A percentile compares a stretch with the other conserved stretches of the same genome.
Evolutionary conservation across 2,329 filamentous ascomycete genomes (phyloP).

Genomic region (Karstenula rhodostoma): DNA sequence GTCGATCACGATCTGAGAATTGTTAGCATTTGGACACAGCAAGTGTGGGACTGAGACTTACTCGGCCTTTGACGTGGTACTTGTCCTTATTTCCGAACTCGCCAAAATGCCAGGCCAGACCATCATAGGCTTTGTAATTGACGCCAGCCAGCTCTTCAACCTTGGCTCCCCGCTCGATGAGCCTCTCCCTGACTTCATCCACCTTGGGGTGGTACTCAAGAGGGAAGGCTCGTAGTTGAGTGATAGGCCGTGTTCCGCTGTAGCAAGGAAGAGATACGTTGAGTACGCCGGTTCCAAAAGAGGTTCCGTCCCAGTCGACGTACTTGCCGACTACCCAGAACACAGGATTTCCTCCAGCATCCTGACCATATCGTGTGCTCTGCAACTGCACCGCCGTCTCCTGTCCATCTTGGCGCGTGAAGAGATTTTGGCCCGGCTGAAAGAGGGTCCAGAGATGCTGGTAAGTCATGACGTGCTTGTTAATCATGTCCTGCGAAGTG

Average conservation of each 20-base stretch:
- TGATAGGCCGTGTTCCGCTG: slow-evolving; percentile 54
- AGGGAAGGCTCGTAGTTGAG: slow-evolving; percentile 53
- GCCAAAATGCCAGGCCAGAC: slow-evolving; percentile 51
- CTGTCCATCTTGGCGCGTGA: slow-evolving; percentile 48
- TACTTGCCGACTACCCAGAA: slow-evolving; percentile 50
- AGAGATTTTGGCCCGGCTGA: slow-evolving; percentile 45
- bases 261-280: slow-evolving; percentile 40
- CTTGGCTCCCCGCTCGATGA: slow-evolving; percentile 57
- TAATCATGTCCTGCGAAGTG: slow-evolving; percentile 50
- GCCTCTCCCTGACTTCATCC: slow-evolving; percentile 46
- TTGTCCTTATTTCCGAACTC: slow-evolving; percentile 49
- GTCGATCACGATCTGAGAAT: slow-evolving; percentile 59
- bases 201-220: slow-evolving; percentile 55
- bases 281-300: slow-evolving; percentile 42
- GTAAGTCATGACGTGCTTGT: slow-evolving; percentile 53
- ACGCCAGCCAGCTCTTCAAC: slow-evolving; percentile 58
- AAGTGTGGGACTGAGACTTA: slow-evolving; percentile 8
- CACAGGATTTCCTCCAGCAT: slow-evolving; percentile 44
- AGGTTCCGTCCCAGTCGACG: slow-evolving; percentile 50
- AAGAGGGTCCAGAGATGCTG: slow-evolving; percentile 56
- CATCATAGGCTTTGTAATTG: slow-evolving; percentile 61
- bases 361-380: slow-evolving; percentile 42
- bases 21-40: slow-evolving; percentile 8
- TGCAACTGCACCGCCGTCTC: slow-evolving; percentile 43
- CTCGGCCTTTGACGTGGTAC: slow-evolving; percentile 54